Base-by-base conservation (phyloP, 208 protist species). In the Acanthamoeba healyi region DNA sequence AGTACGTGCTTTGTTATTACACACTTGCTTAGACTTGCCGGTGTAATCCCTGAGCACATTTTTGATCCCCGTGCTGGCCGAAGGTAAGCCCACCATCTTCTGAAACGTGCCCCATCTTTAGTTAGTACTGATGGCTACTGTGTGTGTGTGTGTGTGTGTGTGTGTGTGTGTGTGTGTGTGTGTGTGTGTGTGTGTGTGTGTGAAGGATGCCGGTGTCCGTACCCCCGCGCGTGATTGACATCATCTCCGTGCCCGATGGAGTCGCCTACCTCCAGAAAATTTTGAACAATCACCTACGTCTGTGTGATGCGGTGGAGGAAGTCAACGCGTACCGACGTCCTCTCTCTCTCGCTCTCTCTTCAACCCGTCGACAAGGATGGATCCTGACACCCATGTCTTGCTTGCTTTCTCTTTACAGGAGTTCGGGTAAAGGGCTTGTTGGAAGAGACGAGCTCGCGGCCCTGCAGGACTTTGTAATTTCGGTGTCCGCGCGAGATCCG, bases 31-130 rank as follows among this genome's bases (percentile, higher is more conserved):
- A 79, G 70, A 15, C 70, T 79, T 2, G 70, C 34, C 17, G 70
- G 36, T 15, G 36, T 46, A 5, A 79, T 44, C 36, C 70, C 70
- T 9, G 79, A 87, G 46, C 42, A 87, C 79, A 38, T 87, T 54
- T 87, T 87, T 87, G 79, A 87, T 42, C 79, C 79, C 42, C 79
- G 79, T 29, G 42, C 49, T 6, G 42, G 79, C 79, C 79, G 79
- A 87, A 51, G 70, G 70, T 79, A 70, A n/a, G n/a, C 61, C 29
- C 29, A 32, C 10, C 14, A 15, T 19, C 17, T n/a, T 12, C 7
- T 12, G 44, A 4, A 49, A 4, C 44, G 44, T 49, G 44, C 44
- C 44, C 44, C 44, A 49, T 12, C 44, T 49, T 49, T 49, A n/a
- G n/a, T n/a, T n/a, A n/a, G n/a, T n/a, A n/a, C n/a, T n/a, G n/a